phyloP scores from a whole-genome alignment of 257 asterid genomes.

The Solanum paucissectum region DNA sequence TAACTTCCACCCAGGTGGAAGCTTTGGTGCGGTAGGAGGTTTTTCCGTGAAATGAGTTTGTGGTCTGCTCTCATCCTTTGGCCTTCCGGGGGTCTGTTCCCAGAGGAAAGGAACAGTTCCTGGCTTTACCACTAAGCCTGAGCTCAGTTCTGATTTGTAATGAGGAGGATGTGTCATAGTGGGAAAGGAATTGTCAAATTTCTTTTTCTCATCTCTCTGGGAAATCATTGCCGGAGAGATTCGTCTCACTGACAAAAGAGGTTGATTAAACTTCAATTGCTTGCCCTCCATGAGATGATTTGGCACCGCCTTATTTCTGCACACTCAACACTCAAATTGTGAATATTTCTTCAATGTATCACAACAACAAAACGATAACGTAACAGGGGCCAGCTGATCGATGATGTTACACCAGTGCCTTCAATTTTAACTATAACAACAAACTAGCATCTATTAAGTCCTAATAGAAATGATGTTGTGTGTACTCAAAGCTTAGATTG shows the following conservation, averaged over 20 bases:
- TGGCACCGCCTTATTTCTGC: conserved; percentile 17
- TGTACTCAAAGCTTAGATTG: neutral
- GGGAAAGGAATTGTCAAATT: conserved; percentile 1
- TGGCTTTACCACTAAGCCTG: conserved; percentile 56
- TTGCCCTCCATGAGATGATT: conserved; percentile 53
- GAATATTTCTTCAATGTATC: neutral
- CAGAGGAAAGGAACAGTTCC: conserved; percentile 67
- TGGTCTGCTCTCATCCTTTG: conserved; percentile 32
- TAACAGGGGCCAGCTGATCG: neutral
- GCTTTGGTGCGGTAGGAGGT: conserved; percentile 47
- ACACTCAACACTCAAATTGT: neutral
- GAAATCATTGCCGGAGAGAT: conserved; percentile 15
- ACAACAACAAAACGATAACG: neutral
- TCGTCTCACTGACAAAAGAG: conserved; percentile 60
- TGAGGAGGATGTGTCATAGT: conserved; percentile 35
- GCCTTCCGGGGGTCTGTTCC: conserved; percentile 72
- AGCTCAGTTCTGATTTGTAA: conserved; percentile 48
- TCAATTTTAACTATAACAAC: neutral
- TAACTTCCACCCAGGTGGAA: conserved; percentile 47
- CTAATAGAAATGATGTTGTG: neutral
- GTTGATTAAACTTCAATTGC: conserved; percentile 50
- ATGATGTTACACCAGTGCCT: neutral
- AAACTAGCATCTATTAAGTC: neutral
- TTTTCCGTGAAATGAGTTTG: neutral
- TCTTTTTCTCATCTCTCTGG: conserved; percentile 15